Conservation (phyloP, 2,329 filamentous ascomycete species). For the Fusarium albosuccineum region DNA sequence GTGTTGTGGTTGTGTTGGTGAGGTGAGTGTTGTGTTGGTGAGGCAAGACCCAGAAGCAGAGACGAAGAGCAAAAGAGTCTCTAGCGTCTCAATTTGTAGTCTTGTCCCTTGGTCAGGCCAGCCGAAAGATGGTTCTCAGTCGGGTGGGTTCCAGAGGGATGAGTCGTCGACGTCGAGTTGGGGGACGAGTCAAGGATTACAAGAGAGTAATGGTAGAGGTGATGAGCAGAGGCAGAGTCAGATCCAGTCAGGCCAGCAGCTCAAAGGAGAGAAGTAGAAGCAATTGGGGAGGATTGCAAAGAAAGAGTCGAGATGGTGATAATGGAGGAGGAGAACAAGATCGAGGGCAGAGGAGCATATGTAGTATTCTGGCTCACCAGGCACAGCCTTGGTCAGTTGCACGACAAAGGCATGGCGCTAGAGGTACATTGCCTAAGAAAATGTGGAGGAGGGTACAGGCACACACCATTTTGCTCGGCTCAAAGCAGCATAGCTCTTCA, state of each 20-base stretch:
- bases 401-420: slow-evolving; percentile 41
- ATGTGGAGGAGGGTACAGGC: slow-evolving; percentile 48
- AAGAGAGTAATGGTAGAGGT: slow-evolving; percentile 22
- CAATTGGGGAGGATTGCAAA: slow-evolving; percentile 35
- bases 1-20: slow-evolving; percentile 26
- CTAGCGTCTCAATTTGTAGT: slow-evolving; percentile 24
- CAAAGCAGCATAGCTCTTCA: slow-evolving; percentile 39
- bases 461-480: slow-evolving; percentile 41
- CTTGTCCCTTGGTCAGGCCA: slow-evolving; percentile 19
- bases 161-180: slow-evolving; percentile 17
- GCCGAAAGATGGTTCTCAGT: slow-evolving; percentile 15
- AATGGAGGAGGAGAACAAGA: slow-evolving; percentile 35
- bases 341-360: slow-evolving; percentile 45
- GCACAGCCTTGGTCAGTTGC: slow-evolving; percentile 46
- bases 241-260: slow-evolving; percentile 33
- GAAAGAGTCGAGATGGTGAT: slow-evolving; percentile 38
- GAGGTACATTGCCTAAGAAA: slow-evolving; percentile 49
- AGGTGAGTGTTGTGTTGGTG: slow-evolving; percentile 11
- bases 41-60: slow-evolving; percentile 16
- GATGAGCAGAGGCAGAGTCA: slow-evolving; percentile 15
- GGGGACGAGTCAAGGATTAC: slow-evolving; percentile 34
- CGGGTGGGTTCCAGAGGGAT: slow-evolving; percentile 27
- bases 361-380: slow-evolving; percentile 47
- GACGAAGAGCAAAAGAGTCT: slow-evolving; percentile 19
- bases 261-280: slow-evolving; percentile 33